Base-by-base conservation (phyloP, 768 basidiomycete genomes). In the Calocera viscosa region DNA sequence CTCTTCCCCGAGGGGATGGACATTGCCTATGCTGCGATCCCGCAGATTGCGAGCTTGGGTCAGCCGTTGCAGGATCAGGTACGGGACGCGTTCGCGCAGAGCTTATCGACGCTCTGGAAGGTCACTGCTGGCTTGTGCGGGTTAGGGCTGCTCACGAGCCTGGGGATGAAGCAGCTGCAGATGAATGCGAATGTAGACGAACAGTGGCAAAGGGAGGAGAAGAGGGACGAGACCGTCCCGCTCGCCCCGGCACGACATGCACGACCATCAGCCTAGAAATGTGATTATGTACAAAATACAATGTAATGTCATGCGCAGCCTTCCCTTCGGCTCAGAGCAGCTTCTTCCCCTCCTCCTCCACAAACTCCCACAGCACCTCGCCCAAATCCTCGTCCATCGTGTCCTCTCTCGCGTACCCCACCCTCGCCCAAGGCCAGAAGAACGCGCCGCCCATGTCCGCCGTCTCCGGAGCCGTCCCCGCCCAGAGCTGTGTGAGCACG, bases 401-500 rank as follows among this genome's bases (percentile, higher is more conserved):
- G 24, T 47, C 43, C 19, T 7, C 43, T 19, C 43, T 47, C 8
- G 43, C 43, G 43, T 47, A 24, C 43, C 43, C 43, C 43, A 47
- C 43, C 19, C 43, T 47, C 43, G 43, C 43, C 43, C 43, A 47
- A 47, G 43, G 43, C 43, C 43, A 47, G 24, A 47, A 47, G 43
- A 47, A 47, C 19, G 43, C 19, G 8, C 43, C 43, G 7, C 43
- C 43, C 43, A 47, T 7, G 5, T 72, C 73, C 1, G 67, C 75
- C 8, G 73, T 77, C 63, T 81, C 78, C 1, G 78, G 76, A 66
- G 80, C 69, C 17, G 78, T 79, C 0, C 78, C 81, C 11, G 78
- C 79, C 68, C 76, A 83, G 10, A 81, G 72, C 66, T 78, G 80
- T 1, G 81, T 78, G 60, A 82, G 71, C 11, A 78, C 79, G 1